Base-by-base conservation (phyloP, 1,284 basidiomycete genomes). In the Rhodotorula sp. region DNA sequence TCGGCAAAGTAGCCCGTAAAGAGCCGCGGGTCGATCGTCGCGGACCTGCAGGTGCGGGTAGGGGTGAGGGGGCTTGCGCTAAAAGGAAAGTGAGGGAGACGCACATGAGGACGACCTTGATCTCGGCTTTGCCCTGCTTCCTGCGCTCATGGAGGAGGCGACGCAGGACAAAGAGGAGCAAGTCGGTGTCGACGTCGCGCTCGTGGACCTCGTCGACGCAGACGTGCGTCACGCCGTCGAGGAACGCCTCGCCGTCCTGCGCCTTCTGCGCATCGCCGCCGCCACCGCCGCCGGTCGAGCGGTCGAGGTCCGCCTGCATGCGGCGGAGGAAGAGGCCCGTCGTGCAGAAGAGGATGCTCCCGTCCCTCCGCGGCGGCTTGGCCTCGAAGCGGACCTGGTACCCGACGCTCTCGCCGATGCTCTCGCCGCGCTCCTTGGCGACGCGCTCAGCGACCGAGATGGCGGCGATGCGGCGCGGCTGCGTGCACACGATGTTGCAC, bases 151-250 rank as follows among this genome's bases (percentile, higher is more conserved):
- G 87, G 76, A 97, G 82, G 32, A 97, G 82, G 34, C 91, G 88
- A 83, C 96, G 95, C 75, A 98, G 86, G 22, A 96, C 92, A 69
- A 96, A 92, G 17, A 99, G 87, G 59, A 96, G 83, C 59, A 98
- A 83, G 81, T 98, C 96, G 0, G 93, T 97, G 80, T 97, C 94
- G 69, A 97, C 89, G 79, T 97, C 94, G 44, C 95, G 89, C 82
- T 97, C 94, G 81, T 99, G 95, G 5, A 96, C 95, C 82, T 99
- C 95, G 81, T 99, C 95, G 55, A 97, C 91, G 53, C 97, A 83
- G 71, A 98, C 87, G 82, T 98, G 95, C 15, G 94, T 94, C 60
- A 97, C 86, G 67, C 88, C 85, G 78, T 97, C 94, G 75, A 97
- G 84, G 76, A 82, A 84, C 29, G 55, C 71, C 83, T 83, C 37